Evolutionary conservation across 164 flowering plant genomes (phyloP).

Genomic region (Liquidambar formosana): DNA sequence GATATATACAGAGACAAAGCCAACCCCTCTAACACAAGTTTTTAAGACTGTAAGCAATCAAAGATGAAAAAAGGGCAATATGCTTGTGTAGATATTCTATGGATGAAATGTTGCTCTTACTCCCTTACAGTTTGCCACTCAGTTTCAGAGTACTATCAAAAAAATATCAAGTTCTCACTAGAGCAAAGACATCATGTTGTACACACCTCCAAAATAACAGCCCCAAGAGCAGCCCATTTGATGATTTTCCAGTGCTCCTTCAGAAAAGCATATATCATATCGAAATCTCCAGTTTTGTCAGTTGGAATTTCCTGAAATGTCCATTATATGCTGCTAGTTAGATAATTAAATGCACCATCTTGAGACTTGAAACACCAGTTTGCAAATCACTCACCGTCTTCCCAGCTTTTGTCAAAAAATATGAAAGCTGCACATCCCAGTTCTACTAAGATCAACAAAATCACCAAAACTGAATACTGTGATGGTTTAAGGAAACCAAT

Average conservation of each 20-base stretch:
- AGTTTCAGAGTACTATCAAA: neutral
- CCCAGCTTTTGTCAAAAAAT: slow-evolving; percentile 89
- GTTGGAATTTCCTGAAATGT: slow-evolving; percentile 64
- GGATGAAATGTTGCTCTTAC: neutral
- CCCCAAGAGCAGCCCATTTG: slow-evolving; percentile 90
- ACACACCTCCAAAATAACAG: slow-evolving; percentile 78
- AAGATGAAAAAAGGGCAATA: neutral
- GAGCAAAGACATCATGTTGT: neutral
- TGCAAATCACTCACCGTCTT: slow-evolving; percentile 57
- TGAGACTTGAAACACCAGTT: slow-evolving; percentile 2
- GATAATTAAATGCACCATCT: slow-evolving; percentile 3
- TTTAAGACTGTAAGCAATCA: neutral
- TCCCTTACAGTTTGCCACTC: neutral
- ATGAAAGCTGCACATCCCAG: slow-evolving; percentile 87
- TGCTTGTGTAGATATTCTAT: neutral
- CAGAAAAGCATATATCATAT: slow-evolving; percentile 69
- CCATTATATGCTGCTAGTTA: slow-evolving; percentile 5
- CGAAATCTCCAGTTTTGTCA: slow-evolving; percentile 85
- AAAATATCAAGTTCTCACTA: neutral
- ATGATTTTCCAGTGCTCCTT: slow-evolving; percentile 75
- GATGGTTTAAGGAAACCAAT: slow-evolving; percentile 54
- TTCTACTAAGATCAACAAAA: slow-evolving; percentile 78
- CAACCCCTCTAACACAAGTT: too few species aligned
- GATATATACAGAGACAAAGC: too few species aligned
- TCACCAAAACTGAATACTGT: slow-evolving; percentile 71